These are phyloP conservation scores for Zygnema circumcarinatum DNA, from an alignment of 139 green algal species.

Conservation along the genomic window DNA sequence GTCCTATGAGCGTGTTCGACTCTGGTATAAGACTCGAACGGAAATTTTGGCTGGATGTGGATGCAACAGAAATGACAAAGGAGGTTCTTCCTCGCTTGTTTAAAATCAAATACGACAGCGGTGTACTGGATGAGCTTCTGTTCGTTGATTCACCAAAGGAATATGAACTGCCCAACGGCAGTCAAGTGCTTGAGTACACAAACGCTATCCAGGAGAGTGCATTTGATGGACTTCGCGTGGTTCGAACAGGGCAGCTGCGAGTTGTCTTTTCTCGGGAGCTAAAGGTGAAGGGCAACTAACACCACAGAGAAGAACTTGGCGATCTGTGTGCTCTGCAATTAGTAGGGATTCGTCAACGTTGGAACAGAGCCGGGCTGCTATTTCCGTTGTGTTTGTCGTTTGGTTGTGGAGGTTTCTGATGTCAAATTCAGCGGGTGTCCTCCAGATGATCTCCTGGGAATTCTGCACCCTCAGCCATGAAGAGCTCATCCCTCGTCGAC, in stretches of 20 bases:
- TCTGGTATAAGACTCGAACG: no score
- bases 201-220: constrained; percentile 61
- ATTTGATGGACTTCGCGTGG: constrained; percentile 64
- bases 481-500: constrained; percentile 60
- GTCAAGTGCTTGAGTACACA: constrained; percentile 50
- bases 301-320: no score
- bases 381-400: not conserved
- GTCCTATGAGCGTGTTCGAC: no score
- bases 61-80: constrained; percentile 57
- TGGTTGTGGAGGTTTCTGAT: not conserved
- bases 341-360: no score
- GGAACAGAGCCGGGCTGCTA: no score
- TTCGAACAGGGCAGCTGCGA: constrained; percentile 49
- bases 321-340: no score
- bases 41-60: not conserved
- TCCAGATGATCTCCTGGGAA: constrained; percentile 64
- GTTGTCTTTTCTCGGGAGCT: constrained; percentile 20
- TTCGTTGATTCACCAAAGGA: constrained; percentile 62
- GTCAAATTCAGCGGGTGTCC: not conserved
- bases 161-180: constrained; percentile 42
- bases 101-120: constrained; percentile 69
- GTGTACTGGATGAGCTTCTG: constrained; percentile 64
- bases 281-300: constrained; percentile 45
- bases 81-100: constrained; percentile 66
- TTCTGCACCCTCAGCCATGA: constrained; percentile 65